Conservation (phyloP, 2,329 filamentous ascomycete species). For the Botrytis medusae region DNA sequence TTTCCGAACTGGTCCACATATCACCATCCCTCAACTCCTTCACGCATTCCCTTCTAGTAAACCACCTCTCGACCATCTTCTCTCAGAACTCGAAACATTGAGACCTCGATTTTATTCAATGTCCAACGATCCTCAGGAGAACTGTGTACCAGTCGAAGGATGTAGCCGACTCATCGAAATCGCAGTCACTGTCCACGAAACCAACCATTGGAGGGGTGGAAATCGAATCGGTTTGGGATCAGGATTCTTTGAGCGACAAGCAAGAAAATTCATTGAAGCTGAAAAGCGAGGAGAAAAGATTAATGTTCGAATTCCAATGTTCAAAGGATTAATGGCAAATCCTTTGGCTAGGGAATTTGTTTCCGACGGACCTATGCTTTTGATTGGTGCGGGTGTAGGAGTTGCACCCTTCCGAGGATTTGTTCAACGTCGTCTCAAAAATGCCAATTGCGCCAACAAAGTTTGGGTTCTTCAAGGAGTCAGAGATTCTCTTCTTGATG, state of each 20-base stretch:
- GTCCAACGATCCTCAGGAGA: constrained; percentile 87
- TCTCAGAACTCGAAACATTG: constrained; percentile 78
- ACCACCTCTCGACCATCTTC: constrained; percentile 78
- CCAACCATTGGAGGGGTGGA: constrained; percentile 72
- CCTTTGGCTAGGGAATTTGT: constrained; percentile 90
- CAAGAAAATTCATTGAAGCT: constrained; percentile 67
- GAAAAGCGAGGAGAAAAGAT: constrained; percentile 59
- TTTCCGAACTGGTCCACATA: constrained; percentile 82
- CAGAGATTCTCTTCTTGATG: constrained; percentile 90
- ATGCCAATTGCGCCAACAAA: constrained; percentile 95
- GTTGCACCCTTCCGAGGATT: constrained; percentile 98
- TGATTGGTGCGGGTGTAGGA: constrained; percentile 94
- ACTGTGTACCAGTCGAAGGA: constrained; percentile 35
- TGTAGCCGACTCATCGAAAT: constrained; percentile 86
- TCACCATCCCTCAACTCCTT: constrained; percentile 82
- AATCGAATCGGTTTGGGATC: constrained; percentile 82
- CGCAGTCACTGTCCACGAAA: constrained; percentile 93
- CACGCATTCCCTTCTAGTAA: constrained; percentile 89
- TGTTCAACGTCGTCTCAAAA: constrained; percentile 89
- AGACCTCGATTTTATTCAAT: constrained; percentile 99
- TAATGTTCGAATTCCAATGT: constrained; percentile 86
- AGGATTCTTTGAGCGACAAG: constrained; percentile 88
- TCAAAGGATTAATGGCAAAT: constrained; percentile 97
- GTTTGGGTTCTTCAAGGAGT: constrained; percentile 95
- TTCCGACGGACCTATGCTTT: constrained; percentile 92